A percentile compares a stretch with the other conserved stretches of the same genome.
Evolutionary conservation across 1,284 basidiomycete species (phyloP).

Genomic region (Cutaneotrichosporon curvatum): DNA sequence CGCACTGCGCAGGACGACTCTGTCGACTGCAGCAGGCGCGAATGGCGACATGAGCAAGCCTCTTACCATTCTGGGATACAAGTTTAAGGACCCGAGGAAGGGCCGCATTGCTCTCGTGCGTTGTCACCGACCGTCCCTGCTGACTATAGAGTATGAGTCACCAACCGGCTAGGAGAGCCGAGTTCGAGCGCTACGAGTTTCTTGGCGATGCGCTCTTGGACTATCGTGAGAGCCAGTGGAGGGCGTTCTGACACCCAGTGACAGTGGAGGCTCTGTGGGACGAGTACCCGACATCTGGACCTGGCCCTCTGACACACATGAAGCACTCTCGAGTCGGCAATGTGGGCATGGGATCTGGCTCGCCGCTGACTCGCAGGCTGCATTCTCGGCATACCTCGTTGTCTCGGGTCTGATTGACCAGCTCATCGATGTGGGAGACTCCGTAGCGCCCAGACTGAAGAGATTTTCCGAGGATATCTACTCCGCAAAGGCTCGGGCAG

Average conservation of each 20-base stretch:
- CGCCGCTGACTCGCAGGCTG: constrained; percentile 5
- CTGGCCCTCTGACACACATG: constrained; percentile 22
- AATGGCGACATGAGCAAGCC: neutral
- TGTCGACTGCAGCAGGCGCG: neutral
- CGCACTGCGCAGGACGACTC: constrained; percentile 5
- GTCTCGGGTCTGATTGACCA: constrained; percentile 13
- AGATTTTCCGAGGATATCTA: neutral
- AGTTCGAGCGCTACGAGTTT: constrained; percentile 22
- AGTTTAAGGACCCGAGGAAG: constrained; percentile 18
- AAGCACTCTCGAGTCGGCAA: constrained; percentile 21
- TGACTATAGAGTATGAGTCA: neutral
- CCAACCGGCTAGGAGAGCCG: neutral
- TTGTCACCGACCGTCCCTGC: neutral
- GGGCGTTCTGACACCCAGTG: constrained; percentile 15
- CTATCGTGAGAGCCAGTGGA: constrained; percentile 18
- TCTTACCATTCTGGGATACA: constrained; percentile 24
- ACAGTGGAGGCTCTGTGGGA: constrained; percentile 20
- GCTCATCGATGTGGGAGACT: constrained; percentile 4
- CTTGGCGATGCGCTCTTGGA: constrained; percentile 28
- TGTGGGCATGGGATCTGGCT: neutral
- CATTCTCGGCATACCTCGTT: constrained; percentile 19
- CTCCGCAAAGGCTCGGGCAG: constrained; percentile 2
- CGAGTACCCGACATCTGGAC: constrained; percentile 16
- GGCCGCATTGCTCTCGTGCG: constrained; percentile 19
- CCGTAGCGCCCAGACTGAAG: neutral